phyloP scores from a whole-genome alignment of 352 stramenopile genomes.

The Phytophthora palmivora region DNA sequence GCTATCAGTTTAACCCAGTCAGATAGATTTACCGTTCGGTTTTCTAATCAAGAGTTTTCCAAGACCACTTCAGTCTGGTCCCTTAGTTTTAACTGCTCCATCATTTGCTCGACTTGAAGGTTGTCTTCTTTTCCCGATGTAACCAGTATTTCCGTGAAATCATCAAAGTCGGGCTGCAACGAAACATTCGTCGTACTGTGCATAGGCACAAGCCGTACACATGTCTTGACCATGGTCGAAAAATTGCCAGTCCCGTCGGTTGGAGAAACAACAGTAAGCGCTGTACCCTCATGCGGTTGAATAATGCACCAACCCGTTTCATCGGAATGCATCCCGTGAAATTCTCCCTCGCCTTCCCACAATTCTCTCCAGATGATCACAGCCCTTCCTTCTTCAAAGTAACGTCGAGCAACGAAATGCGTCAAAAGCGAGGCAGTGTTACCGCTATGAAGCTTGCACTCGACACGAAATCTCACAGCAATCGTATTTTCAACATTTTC shows the following conservation, averaged over 20 bases:
- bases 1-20: too few species aligned
- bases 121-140: slow-evolving; percentile 37
- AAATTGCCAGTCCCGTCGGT: neutral
- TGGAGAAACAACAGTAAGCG: neutral
- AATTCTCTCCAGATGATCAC: slow-evolving; percentile 71
- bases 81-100: slow-evolving; percentile 22
- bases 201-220: slow-evolving; percentile 33
- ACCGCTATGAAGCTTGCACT: slow-evolving; percentile 17
- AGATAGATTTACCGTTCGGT: too few species aligned
- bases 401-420: slow-evolving; percentile 47
- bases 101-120: slow-evolving; percentile 30
- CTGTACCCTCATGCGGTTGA: neutral
- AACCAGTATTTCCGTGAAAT: slow-evolving; percentile 33
- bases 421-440: slow-evolving; percentile 17
- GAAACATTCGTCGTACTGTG: slow-evolving; percentile 15
- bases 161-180: slow-evolving; percentile 8
- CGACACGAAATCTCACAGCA: slow-evolving; percentile 27
- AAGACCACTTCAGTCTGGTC: slow-evolving; percentile 15
- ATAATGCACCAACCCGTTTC: slow-evolving; percentile 33
- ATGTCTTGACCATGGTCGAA: slow-evolving; percentile 27
- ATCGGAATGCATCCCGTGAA: slow-evolving; percentile 33
- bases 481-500: slow-evolving; percentile 27
- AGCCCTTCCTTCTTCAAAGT: slow-evolving; percentile 49
- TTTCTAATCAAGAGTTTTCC: too few species aligned
- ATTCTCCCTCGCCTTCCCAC: slow-evolving; percentile 15